Evolutionary conservation across 2,329 filamentous ascomycete genomes (phyloP).

Genomic region (Claviceps quebecensis): DNA sequence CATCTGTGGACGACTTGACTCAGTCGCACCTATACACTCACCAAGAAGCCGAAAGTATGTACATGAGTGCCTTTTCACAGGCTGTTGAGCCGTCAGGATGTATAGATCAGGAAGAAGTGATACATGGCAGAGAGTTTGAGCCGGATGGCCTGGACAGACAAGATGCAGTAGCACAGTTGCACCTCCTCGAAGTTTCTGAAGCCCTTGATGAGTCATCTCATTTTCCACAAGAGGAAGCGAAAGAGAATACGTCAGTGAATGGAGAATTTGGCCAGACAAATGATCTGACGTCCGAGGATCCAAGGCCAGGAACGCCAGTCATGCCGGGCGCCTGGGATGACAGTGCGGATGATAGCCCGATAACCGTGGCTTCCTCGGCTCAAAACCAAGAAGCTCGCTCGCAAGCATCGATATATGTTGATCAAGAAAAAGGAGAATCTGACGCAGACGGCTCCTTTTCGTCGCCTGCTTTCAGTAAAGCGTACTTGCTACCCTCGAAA

Average conservation of each 20-base stretch:
- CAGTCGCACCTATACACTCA: conserved; percentile 62
- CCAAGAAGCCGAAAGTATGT: conserved; percentile 76
- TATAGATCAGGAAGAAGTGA: not conserved
- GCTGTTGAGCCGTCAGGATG: conserved; percentile 13
- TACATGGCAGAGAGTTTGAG: not conserved
- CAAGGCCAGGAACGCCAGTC: not conserved
- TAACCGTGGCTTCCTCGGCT: not conserved
- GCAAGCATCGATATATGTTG: not conserved
- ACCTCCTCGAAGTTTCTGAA: not conserved
- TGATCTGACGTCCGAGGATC: not conserved
- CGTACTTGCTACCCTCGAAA: conserved; percentile 7
- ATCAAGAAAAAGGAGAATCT: not conserved
- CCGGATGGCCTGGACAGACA: not conserved
- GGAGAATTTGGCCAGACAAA: conserved; percentile 1
- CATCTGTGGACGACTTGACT: conserved; percentile 34
- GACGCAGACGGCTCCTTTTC: conserved; percentile 14
- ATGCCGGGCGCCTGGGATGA: conserved; percentile 43
- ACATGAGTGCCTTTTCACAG: conserved; percentile 58
- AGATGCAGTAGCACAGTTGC: not conserved
- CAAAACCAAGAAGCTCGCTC: not conserved
- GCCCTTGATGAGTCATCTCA: not conserved
- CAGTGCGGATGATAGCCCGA: not conserved
- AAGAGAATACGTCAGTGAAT: too few species aligned
- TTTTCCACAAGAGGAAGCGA: not conserved
- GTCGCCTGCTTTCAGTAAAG: conserved; percentile 16